phyloP scores from a whole-genome alignment of 2,329 filamentous ascomycete genomes.

The Drechslerella dactyloides region DNA sequence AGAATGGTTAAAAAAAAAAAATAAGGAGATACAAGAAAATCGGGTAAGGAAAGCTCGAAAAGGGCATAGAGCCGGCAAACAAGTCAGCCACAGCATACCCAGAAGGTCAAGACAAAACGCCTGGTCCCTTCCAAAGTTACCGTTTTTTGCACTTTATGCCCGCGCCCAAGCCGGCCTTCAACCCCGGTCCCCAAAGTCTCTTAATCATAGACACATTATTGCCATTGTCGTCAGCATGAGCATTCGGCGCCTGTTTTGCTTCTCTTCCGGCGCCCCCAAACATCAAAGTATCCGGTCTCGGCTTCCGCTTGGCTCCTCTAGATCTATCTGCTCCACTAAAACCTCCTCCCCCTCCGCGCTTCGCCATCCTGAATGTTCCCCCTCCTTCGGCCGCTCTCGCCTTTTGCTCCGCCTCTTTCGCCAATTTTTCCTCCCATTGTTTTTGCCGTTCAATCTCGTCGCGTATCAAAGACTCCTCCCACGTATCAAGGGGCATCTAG shows the following conservation, averaged over 20 bases:
- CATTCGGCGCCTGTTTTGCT: conserved; percentile 2
- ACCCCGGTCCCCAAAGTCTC: neutral
- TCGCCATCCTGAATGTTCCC: neutral
- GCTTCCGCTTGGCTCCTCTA: neutral
- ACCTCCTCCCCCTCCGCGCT: neutral
- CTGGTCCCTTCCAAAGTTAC: neutral
- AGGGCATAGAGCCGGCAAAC: conserved; percentile 1
- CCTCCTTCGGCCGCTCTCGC: neutral
- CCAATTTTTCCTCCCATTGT: neutral
- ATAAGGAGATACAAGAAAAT: conserved; percentile 10
- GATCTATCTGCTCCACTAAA: neutral
- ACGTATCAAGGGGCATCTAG: conserved; percentile 11
- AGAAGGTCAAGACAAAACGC: neutral
- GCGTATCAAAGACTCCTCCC: neutral
- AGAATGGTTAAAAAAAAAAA: neutral
- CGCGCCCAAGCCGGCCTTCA: neutral
- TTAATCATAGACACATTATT: neutral
- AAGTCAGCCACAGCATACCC: neutral
- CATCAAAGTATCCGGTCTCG: neutral
- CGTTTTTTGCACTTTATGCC: neutral
- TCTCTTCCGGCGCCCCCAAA: neutral
- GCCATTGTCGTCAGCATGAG: conserved; percentile 3
- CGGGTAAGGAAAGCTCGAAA: neutral
- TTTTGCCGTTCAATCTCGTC: neutral
- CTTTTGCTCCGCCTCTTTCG: neutral